Evolutionary conservation across 2,329 filamentous ascomycete genomes (phyloP), one percentile per base, ranked within the genome.

Genomic region (Alternaria alternata): DNA sequence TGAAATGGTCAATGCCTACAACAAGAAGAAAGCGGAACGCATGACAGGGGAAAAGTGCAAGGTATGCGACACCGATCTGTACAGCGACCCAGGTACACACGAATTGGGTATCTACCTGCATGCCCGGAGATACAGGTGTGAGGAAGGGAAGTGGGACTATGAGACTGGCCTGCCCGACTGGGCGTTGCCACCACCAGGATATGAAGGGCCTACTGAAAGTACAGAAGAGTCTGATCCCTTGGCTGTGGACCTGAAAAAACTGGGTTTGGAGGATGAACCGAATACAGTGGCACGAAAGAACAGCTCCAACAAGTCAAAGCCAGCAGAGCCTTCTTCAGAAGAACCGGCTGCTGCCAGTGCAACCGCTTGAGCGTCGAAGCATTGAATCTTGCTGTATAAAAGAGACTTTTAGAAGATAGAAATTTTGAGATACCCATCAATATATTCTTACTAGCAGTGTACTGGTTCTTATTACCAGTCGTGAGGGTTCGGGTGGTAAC

Each of bases 91-190:
- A 0, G 94, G 94, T 1, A 81, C 85, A 42, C 94, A 98, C 72
- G 95, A 99, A 81, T 84, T 99, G 47, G 92, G 92, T 0, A 90
- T 99, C 41, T 99, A 94, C 86, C 84, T 99, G 63, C 95, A 99
- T 81, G 96, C 94, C 58, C 87, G 93, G 62, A 88, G 92, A 46
- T 99, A 99, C 77, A 90, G 94, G 68, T 94, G 94, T 76, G 87
- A 89, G 26, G 88, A 89, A 26, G 94, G 94, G 4, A 84, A 84
- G 54, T 99, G 95, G 95, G 88, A 88, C 54, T 98, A 97, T 78
- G 87, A 90, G 73, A 97, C 94, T 67, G 87, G 88, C 24, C 83
- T 97, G 75, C 95, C 95, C 1, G 82, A 82, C 20, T 99, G 95
- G 95, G 94, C 93, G 16, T 78, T 96, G 56, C 93, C 94, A 7